phyloP scores from a whole-genome alignment of 257 asterid species.

The Datura wrightii region DNA sequence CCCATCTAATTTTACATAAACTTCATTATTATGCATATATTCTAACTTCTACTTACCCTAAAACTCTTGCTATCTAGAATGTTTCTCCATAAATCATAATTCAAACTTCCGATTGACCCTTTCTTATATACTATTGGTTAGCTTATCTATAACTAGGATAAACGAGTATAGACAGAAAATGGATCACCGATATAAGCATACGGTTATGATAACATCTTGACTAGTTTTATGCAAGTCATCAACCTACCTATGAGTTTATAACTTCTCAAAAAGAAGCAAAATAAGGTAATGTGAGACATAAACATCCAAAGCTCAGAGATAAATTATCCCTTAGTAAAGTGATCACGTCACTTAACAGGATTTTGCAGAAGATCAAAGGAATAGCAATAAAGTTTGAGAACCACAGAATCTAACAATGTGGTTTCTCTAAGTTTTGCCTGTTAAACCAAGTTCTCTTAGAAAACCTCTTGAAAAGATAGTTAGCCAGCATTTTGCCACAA shows the following conservation, averaged over 20 bases:
- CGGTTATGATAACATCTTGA: neutral
- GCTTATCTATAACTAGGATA: neutral
- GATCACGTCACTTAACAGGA: neutral
- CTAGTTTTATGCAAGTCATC: too few relatives aligned
- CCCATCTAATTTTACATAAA: neutral
- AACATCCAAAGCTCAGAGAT: neutral
- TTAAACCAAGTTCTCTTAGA: neutral
- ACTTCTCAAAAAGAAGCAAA: neutral
- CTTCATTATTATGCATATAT: neutral
- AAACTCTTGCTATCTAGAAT: neutral
- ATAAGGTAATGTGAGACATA: neutral
- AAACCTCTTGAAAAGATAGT: conserved; percentile 9
- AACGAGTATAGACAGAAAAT: neutral
- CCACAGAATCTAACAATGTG: conserved; percentile 26
- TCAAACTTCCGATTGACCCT: neutral
- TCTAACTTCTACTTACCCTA: neutral
- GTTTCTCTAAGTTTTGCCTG: neutral
- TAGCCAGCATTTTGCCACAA: conserved; percentile 14
- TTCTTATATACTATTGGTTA: neutral
- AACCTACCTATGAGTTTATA: neutral
- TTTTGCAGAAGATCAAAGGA: neutral
- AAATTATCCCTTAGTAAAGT: neutral
- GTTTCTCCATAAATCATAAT: neutral
- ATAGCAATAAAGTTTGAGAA: neutral
- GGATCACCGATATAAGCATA: neutral